These are phyloP conservation scores for Trichoderma polysporum DNA, from an alignment of 2,329 filamentous ascomycete genomes.

Conservation along the genomic window DNA sequence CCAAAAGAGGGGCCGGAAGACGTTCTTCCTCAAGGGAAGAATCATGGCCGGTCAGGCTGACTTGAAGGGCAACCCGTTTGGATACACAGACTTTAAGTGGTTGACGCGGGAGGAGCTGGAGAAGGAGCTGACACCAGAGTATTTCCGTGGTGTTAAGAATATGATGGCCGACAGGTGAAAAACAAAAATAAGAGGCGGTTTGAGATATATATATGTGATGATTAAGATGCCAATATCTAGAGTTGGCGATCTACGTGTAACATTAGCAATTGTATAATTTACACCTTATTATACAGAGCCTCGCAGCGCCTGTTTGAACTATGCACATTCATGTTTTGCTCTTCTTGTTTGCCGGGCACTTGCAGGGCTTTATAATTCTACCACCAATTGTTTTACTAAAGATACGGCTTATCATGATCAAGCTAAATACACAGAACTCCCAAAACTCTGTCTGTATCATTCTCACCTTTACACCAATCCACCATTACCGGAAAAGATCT, in stretches of 20 bases:
- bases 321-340: background rate
- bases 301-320: slow-evolving; percentile 36
- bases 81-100: slow-evolving; percentile 86
- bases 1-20: slow-evolving; percentile 67
- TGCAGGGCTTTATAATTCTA: background rate
- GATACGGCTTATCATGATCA: no score
- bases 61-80: slow-evolving; percentile 67
- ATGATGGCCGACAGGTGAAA: slow-evolving; percentile 76
- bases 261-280: slow-evolving; percentile 20
- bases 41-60: slow-evolving; percentile 97
- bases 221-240: background rate
- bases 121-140: slow-evolving; percentile 62
- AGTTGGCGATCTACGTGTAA: slow-evolving; percentile 8
- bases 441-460: no score
- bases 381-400: background rate
- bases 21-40: slow-evolving; percentile 92
- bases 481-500: no score
- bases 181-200: background rate
- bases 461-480: no score
- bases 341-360: background rate
- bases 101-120: slow-evolving; percentile 84
- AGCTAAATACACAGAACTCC: no score
- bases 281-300: slow-evolving; percentile 19
- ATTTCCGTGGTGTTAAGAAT: slow-evolving; percentile 74
- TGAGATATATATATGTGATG: background rate